Base-by-base conservation (phyloP, 345 rosid species). In the Anastatica hierochuntica region DNA sequence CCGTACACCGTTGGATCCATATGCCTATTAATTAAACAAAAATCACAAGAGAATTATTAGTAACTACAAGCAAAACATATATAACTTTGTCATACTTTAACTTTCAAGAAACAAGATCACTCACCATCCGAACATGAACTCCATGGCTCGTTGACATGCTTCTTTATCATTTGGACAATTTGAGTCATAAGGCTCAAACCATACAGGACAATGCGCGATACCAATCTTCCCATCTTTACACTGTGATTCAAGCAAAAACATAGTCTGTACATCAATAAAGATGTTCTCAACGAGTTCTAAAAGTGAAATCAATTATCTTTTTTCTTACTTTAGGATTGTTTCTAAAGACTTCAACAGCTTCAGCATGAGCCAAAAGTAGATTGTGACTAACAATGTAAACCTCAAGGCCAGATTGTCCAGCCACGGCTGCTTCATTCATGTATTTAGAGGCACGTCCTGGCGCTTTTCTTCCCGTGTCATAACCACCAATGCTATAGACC, bases 211-310 rank as follows among this genome's bases (percentile, higher is more conserved):
- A 27, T 62, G 69, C 2, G 64, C 73, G 10, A 69, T 69, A 31
- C 73, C 69, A 3, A 69, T 46, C 60, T 62, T 69, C 9, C 69
- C 73, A 69, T 69, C 60, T 46, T 56, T 63, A 62, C 73, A 69
- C 69, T 69, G 35, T 3, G 2, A 10, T 19, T 24, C 49, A 49
- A 50, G 36, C 38, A 62, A 61, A 48, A 30, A 17, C 12, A 31
- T 9, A 31, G 4, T 10, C 3, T 23, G 6, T 24, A 24, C 30
- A 10, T 60, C 23, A 47, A 43, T 62, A 43, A 11, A 18, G 20
- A 13, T 62, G 52, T 43, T 13, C 24, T 41, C 18, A 29, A 37
- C 8, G 14, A 1, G 2, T 43, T 2, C 12, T 43, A 10, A 23
- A 38, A 47, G n/a, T 1, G 7, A 50, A 43, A 46, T 42, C 14